Conservation (phyloP, 441 rosid species). For the Oxalis stricta region DNA sequence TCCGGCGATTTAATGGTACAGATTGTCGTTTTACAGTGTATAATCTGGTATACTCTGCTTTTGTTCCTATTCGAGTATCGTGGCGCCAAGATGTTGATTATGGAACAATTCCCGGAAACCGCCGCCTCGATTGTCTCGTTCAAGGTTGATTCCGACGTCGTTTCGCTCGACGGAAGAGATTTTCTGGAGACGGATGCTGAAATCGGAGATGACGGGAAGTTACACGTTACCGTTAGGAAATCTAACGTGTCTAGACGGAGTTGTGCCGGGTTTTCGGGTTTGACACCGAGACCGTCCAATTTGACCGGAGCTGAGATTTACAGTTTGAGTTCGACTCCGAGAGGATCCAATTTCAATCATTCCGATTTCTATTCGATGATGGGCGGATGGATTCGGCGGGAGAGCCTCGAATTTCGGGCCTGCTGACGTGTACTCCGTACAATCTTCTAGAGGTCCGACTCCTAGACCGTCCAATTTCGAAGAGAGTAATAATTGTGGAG, state of each 20-base stretch:
- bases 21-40: slow-evolving; percentile 61
- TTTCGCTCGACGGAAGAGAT: slow-evolving; percentile 41
- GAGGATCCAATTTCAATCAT: slow-evolving; percentile 54
- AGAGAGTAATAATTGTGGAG: slow-evolving; percentile 20
- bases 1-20: slow-evolving; percentile 57
- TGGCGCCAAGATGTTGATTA: slow-evolving; percentile 53
- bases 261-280: slow-evolving; percentile 22
- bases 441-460: slow-evolving; percentile 66
- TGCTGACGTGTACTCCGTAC: slow-evolving; percentile 54
- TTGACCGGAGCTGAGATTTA: slow-evolving; percentile 61
- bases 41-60: slow-evolving; percentile 61
- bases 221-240: slow-evolving; percentile 50
- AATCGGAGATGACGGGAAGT: slow-evolving; percentile 48
- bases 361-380: slow-evolving; percentile 50
- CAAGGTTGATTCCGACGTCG: slow-evolving; percentile 53
- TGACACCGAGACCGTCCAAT: slow-evolving; percentile 57
- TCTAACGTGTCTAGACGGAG: slow-evolving; percentile 46
- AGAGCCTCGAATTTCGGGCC: slow-evolving; percentile 50
- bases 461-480: slow-evolving; percentile 60
- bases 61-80: slow-evolving; percentile 58
- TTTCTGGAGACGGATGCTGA: slow-evolving; percentile 47
- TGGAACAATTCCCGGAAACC: slow-evolving; percentile 60
- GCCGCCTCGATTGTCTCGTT: slow-evolving; percentile 53
- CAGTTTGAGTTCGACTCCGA: slow-evolving; percentile 50
- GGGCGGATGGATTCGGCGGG: slow-evolving; percentile 53